Base-by-base conservation (phyloP, 1,284 basidiomycete genomes). In the Hemileia vastatrix region DNA sequence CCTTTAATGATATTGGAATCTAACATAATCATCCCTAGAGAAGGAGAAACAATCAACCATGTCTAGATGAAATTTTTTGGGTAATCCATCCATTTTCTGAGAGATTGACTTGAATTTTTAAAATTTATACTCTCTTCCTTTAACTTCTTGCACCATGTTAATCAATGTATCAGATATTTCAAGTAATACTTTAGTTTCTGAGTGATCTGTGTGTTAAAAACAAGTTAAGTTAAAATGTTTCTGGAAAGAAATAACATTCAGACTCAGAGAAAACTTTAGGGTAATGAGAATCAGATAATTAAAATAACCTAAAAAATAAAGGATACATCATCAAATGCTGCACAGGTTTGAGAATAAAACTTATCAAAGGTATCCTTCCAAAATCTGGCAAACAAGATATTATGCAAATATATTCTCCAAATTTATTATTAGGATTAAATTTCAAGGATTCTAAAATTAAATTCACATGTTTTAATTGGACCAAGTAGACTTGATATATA, bases 401-500 rank as follows among this genome's bases (percentile, higher is more conserved):
- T 33, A 75, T 71, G 86, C 82, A 78, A 11, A 94, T 79, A 74
- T 91, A 93, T 72, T 90, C 86, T 1, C 87, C 88, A 77, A 94
- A 88, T 64, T 88, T 85, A 70, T 79, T 83, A 13, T 77, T 74
- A n/a, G 76, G 72, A 65, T 86, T 82, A 6, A 77, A 75, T n/a
- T 83, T 73, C 67, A 84, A 77, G 36, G 77, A 74, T 53, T 82
- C 81, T 36, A 90, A 82, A 57, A 80, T 70, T 6, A 79, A 77
- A 1, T 80, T 80, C 0, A 86, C 83, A 27, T 80, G 78, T 55
- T 85, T 84, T 48, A 91, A 80, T 53, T 83, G 80, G 13, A 87
- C 83, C 2, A 94, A 77, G 74, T 92, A 94, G 6, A 87, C 85
- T 74, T 90, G 88, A 70, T 94, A 88, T 3, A 87, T 81, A 71